These are phyloP conservation scores for Nakaseomyces nivariensis DNA, from an alignment of 1,139 yeast species.

Conservation along the genomic window DNA sequence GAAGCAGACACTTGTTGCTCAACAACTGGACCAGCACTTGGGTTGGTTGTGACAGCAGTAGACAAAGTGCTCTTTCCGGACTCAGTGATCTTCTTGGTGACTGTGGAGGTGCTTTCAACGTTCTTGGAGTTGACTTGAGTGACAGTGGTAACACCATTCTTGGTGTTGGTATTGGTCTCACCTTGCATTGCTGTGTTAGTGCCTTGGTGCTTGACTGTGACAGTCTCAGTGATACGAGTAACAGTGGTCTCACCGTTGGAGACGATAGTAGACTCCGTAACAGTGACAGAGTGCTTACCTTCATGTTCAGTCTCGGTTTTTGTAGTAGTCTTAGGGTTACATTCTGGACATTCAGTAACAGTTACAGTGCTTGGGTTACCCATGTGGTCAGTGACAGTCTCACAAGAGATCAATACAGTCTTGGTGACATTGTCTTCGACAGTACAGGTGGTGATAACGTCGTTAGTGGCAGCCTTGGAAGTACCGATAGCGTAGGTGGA, in stretches of 20 bases:
- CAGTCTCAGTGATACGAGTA: not conserved
- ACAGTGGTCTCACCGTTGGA: not conserved
- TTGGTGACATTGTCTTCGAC: conserved; percentile 2
- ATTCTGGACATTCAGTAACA: not conserved
- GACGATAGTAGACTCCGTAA: not conserved
- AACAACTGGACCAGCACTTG: not conserved
- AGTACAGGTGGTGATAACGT: not conserved
- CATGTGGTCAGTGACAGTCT: not conserved
- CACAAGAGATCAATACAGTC: not conserved
- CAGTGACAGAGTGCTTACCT: not conserved
- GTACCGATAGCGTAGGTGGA: conserved; percentile 1
- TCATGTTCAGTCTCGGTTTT: not conserved
- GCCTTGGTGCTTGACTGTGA: conserved; percentile 1
- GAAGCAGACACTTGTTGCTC: not conserved
- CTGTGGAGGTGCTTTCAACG: not conserved
- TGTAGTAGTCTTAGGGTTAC: not conserved
- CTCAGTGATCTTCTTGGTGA: not conserved
- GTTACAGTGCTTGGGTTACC: not conserved
- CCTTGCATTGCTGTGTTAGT: not conserved
- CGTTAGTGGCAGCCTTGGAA: not conserved
- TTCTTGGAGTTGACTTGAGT: not conserved
- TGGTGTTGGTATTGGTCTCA: not conserved
- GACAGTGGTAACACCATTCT: not conserved
- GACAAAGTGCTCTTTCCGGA: not conserved
- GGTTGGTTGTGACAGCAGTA: not conserved